phyloP scores from a whole-genome alignment of 805 yeast genomes.

The Lipomyces sp. region DNA sequence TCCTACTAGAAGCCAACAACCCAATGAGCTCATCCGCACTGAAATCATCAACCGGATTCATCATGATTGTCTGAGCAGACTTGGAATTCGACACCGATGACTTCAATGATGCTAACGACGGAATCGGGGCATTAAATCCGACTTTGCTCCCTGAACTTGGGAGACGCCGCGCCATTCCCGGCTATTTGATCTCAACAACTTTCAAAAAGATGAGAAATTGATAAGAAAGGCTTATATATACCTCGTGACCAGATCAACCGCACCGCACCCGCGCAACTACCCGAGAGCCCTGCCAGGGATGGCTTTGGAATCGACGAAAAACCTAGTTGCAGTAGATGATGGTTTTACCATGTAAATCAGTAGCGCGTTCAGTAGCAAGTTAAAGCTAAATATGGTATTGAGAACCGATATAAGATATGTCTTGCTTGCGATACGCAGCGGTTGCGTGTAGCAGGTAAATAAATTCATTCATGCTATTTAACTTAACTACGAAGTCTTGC shows the following conservation, averaged over 20 bases:
- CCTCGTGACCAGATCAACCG: not conserved
- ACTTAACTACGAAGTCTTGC: too few relatives aligned
- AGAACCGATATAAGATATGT: too few relatives aligned
- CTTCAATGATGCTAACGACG: not conserved
- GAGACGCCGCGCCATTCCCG: not conserved
- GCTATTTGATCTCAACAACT: slow-evolving; percentile 1
- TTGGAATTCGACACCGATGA: not conserved
- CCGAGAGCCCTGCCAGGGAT: not conserved
- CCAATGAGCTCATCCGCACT: not conserved
- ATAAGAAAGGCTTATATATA: not conserved
- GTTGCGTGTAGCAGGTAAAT: not conserved
- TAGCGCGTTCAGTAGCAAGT: not conserved
- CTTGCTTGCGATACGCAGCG: too few relatives aligned
- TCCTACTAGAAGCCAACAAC: not conserved
- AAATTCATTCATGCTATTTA: not conserved
- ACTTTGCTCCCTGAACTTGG: not conserved
- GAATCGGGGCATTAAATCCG: not conserved
- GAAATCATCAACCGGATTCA: not conserved
- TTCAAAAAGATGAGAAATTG: not conserved
- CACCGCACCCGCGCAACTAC: not conserved
- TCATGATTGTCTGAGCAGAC: not conserved
- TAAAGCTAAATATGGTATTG: too few relatives aligned
- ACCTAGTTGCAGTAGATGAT: not conserved
- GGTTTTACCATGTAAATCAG: not conserved
- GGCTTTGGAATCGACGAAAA: not conserved